phyloP scores from a whole-genome alignment of 2,329 filamentous ascomycete species.

The Ilyonectria mors-panacis region DNA sequence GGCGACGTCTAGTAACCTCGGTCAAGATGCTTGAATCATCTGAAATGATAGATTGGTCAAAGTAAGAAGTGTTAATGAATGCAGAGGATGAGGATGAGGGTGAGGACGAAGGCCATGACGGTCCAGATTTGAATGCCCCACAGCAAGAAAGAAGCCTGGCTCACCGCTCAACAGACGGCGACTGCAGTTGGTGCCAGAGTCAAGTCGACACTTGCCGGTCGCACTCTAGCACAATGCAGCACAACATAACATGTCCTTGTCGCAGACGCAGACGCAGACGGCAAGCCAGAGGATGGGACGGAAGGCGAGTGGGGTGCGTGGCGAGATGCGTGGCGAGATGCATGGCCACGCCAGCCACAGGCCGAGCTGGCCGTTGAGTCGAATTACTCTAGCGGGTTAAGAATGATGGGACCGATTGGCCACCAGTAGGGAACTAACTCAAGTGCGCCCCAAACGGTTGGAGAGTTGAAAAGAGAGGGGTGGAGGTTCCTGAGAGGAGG shows the following conservation, averaged over 20 bases:
- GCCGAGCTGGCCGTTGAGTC: conserved; percentile 19
- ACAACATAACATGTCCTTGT: conserved; percentile 30
- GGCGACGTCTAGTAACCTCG: background rate
- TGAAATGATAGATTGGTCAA: conserved; percentile 14
- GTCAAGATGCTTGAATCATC: conserved; percentile 14
- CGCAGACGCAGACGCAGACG: conserved; percentile 17
- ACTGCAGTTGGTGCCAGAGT: conserved; percentile 15
- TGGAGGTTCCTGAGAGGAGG: conserved; percentile 1
- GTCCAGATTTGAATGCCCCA: background rate
- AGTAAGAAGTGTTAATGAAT: conserved; percentile 4
- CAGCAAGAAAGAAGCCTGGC: background rate
- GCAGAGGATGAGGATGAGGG: background rate
- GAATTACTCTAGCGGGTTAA: conserved; percentile 23
- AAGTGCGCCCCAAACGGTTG: conserved; percentile 16
- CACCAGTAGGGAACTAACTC: conserved; percentile 24
- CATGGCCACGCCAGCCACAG: conserved; percentile 30
- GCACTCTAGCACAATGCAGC: conserved; percentile 20
- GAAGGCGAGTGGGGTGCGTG: conserved; percentile 7
- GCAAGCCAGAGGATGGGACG: conserved; percentile 25
- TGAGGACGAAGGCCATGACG: background rate
- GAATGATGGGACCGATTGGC: conserved; percentile 11
- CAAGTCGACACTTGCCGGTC: conserved; percentile 15
- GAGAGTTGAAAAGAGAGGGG: conserved; percentile 3
- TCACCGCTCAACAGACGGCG: conserved; percentile 26
- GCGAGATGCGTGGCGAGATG: conserved; percentile 18